Evolutionary conservation across 192 early-diverging fungal species (phyloP).

Genomic region (Phlyctochytrium bullatum): DNA sequence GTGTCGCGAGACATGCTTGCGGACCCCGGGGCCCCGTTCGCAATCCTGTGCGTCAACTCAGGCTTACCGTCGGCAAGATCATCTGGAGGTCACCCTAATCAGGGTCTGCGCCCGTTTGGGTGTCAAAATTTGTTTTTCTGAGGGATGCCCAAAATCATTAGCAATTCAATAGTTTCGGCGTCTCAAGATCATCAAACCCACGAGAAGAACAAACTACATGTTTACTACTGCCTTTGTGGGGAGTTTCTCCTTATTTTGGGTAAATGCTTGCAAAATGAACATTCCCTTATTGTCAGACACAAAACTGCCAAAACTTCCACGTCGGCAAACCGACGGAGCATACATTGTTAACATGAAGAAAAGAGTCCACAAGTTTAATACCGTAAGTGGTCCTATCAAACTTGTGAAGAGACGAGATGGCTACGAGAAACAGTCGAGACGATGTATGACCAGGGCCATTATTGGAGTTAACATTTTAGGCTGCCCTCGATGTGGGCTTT

Average conservation of each 20-base stretch:
- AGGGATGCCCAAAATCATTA: slow-evolving; percentile 30
- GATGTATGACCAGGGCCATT: not conserved
- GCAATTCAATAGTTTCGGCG: slow-evolving; percentile 22
- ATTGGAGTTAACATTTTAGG: not conserved
- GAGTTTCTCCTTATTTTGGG: slow-evolving; percentile 33
- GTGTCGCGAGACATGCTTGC: too few relatives aligned
- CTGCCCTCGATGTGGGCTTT: slow-evolving; percentile 18
- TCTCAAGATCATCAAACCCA: slow-evolving; percentile 20
- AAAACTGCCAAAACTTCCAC: slow-evolving; percentile 10
- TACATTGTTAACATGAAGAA: slow-evolving; percentile 33
- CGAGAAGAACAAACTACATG: slow-evolving; percentile 11
- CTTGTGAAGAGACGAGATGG: slow-evolving; percentile 15
- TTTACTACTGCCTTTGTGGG: slow-evolving; percentile 35
- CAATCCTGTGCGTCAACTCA: too few relatives aligned
- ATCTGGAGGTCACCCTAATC: too few relatives aligned
- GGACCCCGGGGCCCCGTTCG: too few relatives aligned
- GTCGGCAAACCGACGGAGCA: slow-evolving; percentile 26
- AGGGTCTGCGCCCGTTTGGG: too few relatives aligned
- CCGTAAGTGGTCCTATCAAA: slow-evolving; percentile 5
- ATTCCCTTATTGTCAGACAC: not conserved
- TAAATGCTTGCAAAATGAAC: not conserved
- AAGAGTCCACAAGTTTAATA: slow-evolving; percentile 29
- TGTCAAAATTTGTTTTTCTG: not conserved
- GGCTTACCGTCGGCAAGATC: too few relatives aligned
- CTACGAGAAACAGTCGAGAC: slow-evolving; percentile 18